phyloP scores from a whole-genome alignment of 1,284 basidiomycete genomes.

The Phlebopus sp. region DNA sequence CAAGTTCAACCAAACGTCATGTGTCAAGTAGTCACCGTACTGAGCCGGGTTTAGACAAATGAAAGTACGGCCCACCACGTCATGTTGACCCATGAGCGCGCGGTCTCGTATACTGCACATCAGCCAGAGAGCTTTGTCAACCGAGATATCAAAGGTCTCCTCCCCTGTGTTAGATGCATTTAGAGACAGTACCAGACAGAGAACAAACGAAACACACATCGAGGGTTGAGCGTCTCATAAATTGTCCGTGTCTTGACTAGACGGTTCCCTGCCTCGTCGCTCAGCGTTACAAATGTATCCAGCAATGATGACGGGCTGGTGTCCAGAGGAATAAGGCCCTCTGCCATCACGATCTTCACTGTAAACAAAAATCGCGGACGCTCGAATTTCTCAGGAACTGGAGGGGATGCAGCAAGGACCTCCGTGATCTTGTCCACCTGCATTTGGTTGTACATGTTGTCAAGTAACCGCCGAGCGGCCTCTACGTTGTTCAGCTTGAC shows the following conservation, averaged over 20 bases:
- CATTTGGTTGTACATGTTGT: slow-evolving; percentile 92
- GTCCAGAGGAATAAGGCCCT: slow-evolving; percentile 75
- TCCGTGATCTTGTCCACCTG: slow-evolving; percentile 87
- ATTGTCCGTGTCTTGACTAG: slow-evolving; percentile 95
- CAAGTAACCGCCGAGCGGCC: slow-evolving; percentile 84
- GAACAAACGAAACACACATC: slow-evolving; percentile 61
- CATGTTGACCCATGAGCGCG: slow-evolving; percentile 85
- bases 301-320: slow-evolving; percentile 66
- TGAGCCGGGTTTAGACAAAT: slow-evolving; percentile 88
- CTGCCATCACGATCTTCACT: slow-evolving; percentile 90
- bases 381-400: slow-evolving; percentile 67
- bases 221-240: slow-evolving; percentile 85
- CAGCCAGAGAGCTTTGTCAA: slow-evolving; percentile 88
- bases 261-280: slow-evolving; percentile 87
- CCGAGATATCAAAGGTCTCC: slow-evolving; percentile 93
- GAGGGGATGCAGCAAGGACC: slow-evolving; percentile 57
- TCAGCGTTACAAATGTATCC: slow-evolving; percentile 93
- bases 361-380: slow-evolving; percentile 82
- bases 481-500: slow-evolving; percentile 99
- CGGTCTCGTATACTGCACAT: slow-evolving; percentile 95
- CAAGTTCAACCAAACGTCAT: slow-evolving; percentile 92
- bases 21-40: slow-evolving; percentile 87
- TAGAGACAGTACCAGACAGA: slow-evolving; percentile 4
- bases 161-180: slow-evolving; percentile 61
- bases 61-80: slow-evolving; percentile 89